Conservation (phyloP, 352 stramenopile species). For the Phytopythium helicoides region DNA sequence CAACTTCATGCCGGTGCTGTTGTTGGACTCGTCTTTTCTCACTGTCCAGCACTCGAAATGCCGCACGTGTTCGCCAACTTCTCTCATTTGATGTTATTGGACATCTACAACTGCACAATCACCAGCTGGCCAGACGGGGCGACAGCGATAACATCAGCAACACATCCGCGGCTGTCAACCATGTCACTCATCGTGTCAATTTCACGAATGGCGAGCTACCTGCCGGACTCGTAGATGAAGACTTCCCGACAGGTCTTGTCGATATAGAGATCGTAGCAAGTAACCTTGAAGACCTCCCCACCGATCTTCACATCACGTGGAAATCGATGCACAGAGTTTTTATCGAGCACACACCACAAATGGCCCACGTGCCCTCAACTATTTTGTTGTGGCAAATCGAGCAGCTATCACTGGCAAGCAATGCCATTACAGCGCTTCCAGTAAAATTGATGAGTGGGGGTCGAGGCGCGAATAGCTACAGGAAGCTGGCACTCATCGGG, state of each 20-base stretch:
- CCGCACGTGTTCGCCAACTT: constrained; percentile 16
- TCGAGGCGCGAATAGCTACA: not conserved
- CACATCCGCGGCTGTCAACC: constrained; percentile 25
- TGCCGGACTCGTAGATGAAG: constrained; percentile 19
- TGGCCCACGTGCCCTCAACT: not conserved
- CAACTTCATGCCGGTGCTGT: constrained; percentile 20
- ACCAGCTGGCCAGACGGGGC: constrained; percentile 14
- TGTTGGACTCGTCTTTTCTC: constrained; percentile 17
- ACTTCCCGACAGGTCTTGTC: constrained; percentile 26
- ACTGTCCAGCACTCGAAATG: constrained; percentile 29
- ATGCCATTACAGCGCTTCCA: not conserved
- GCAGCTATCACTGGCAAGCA: constrained; percentile 1
- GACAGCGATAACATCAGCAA: constrained; percentile 16
- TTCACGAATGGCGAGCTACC: constrained; percentile 27
- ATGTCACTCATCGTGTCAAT: constrained; percentile 26
- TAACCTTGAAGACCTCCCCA: constrained; percentile 29
- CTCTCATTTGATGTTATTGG: constrained; percentile 23
- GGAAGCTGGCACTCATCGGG: not conserved
- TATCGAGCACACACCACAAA: constrained; percentile 1
- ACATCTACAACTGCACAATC: constrained; percentile 44
- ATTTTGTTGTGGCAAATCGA: not conserved
- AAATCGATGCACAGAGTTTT: constrained; percentile 2
- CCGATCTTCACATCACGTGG: constrained; percentile 36
- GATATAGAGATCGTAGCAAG: constrained; percentile 31
- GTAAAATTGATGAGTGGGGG: not conserved